Evolutionary conservation across 2,329 filamentous ascomycete genomes (phyloP).

Genomic region (Xylogone sp.): DNA sequence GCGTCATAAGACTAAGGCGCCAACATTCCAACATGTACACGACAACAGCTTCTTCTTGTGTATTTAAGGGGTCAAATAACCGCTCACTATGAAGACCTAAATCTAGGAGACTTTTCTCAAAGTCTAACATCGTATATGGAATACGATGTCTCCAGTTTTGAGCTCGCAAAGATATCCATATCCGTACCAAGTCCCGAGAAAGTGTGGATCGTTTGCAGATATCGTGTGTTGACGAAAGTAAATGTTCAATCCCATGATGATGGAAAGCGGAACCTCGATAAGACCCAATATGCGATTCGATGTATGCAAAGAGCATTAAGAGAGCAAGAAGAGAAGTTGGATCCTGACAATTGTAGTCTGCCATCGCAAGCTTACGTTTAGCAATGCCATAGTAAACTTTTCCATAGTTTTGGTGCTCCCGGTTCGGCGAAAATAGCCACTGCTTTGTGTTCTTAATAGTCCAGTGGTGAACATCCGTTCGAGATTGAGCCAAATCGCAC

Average conservation of each 20-base stretch:
- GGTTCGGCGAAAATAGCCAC: background rate
- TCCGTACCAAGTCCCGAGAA: background rate
- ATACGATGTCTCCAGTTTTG: conserved; percentile 2
- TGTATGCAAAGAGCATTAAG: background rate
- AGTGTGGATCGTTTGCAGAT: background rate
- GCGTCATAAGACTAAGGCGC: conserved; percentile 1
- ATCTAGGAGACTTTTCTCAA: background rate
- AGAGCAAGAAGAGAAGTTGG: background rate
- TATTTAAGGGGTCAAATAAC: background rate
- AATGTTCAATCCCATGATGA: conserved; percentile 3
- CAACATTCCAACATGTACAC: conserved; percentile 1
- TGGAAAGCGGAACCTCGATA: conserved; percentile 2
- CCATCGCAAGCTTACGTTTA: background rate
- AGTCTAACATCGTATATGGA: conserved; percentile 1
- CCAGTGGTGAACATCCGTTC: background rate
- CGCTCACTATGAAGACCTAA: background rate
- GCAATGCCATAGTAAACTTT: background rate
- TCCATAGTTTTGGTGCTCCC: background rate
- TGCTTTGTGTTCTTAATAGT: background rate
- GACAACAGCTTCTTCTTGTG: background rate
- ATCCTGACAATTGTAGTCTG: background rate
- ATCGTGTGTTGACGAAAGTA: background rate
- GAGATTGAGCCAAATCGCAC: background rate
- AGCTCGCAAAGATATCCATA: background rate
- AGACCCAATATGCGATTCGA: background rate